Evolutionary conservation across 768 basidiomycete species (phyloP).

Genomic region (Coprinopsis sp.): DNA sequence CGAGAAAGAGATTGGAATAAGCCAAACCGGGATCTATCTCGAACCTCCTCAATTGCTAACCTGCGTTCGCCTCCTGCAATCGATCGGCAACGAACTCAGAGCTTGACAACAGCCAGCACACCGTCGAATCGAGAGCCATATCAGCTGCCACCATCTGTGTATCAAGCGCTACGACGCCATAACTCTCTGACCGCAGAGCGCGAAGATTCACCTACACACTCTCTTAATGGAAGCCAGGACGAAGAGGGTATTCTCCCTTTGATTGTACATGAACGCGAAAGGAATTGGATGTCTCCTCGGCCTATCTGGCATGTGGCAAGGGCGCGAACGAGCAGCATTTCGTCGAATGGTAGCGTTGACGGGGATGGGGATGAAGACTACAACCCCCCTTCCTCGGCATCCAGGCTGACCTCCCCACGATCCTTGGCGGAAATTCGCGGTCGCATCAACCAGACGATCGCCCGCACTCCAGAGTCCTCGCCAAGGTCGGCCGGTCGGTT

Average conservation of each 20-base stretch:
- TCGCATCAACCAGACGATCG: not conserved
- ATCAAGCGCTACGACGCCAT: constrained; percentile 24
- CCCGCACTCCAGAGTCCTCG: constrained; percentile 2
- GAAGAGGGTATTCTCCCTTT: constrained; percentile 24
- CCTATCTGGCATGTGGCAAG: constrained; percentile 42
- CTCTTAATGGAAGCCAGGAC: constrained; percentile 18
- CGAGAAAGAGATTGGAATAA: constrained; percentile 57
- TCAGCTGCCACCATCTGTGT: constrained; percentile 22
- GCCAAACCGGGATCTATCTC: constrained; percentile 29
- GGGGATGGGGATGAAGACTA: constrained; percentile 3
- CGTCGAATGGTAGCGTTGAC: not conserved
- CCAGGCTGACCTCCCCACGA: not conserved
- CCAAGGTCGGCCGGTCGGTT: not conserved
- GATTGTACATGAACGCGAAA: constrained; percentile 42
- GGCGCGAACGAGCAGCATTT: constrained; percentile 2
- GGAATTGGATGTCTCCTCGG: constrained; percentile 68
- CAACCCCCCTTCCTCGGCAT: constrained; percentile 1
- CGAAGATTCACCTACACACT: constrained; percentile 39
- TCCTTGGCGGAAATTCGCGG: not conserved
- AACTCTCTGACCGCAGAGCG: constrained; percentile 28
- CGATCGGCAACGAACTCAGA: constrained; percentile 19
- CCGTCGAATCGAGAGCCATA: constrained; percentile 2
- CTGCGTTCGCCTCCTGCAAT: constrained; percentile 28
- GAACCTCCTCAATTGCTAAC: constrained; percentile 42
- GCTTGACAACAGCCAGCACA: constrained; percentile 15